Evolutionary conservation across 768 basidiomycete species (phyloP), one percentile per base, ranked within the genome.

Genomic region (Pholiota conissans): DNA sequence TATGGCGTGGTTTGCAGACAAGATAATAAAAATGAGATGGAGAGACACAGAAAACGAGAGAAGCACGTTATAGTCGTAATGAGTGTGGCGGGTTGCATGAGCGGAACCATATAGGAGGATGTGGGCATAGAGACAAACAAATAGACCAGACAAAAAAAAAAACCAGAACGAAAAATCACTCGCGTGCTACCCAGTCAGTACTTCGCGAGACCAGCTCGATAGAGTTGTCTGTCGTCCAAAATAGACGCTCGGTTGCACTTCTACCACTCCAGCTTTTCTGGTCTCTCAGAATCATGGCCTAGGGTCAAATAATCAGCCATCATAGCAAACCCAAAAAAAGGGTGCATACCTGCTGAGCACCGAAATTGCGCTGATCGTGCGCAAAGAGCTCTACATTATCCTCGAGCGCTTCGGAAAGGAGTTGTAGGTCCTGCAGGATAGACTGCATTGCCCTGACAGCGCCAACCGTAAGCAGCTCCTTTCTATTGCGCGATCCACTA

Each of bases 211-310:
- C 90, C 64, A 95, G 83, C 76, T 92, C 93, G 58, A 94, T 87
- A 10, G 92, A 89, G 71, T 90, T 89, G 67, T 98, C 95, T 55
- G 89, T 88, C 34, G 90, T 91, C 89, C 93, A 96, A 75, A 98
- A 98, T 60, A 94, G 71, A 34, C 90, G 82, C 70, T 99, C 97
- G 20, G 91, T 97, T 14, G 91, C 87, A 63, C 92, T 95, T 49
- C 94, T 80, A 24, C 87, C 86, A 61, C 87, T 97, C 96, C 96
- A 98, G 67, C 90, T 90, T 72, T 93, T 94, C 71, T 99, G 97
- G 67, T 95, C 92, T 24, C 96, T 84, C 11, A 99, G 77, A 56
- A 98, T 93, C 87, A 97, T 95, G 16, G 96, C 96, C 91, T 96
- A 61, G 26, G 51, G 35, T 52, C 20, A 45, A 58, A 46, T 47